Conservation (phyloP, 2,329 filamentous ascomycete species). For the Talaromyces rugulosus region DNA sequence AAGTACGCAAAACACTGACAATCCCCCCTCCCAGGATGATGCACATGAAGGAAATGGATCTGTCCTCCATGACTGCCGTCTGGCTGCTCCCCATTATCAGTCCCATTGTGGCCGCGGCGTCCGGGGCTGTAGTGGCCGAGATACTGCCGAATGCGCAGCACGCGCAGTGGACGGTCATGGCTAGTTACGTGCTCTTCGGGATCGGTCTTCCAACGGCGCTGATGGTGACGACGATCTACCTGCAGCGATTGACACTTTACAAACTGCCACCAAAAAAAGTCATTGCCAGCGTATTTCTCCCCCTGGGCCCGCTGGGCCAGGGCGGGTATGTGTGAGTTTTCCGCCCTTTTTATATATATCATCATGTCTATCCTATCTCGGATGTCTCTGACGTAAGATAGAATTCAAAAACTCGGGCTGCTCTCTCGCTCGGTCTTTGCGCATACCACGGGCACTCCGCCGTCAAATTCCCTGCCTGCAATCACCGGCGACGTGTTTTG, state of each 20-base stretch:
- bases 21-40: constrained; percentile 14
- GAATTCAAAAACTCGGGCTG: constrained; percentile 48
- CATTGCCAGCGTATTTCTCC: constrained; percentile 65
- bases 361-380: too few species aligned
- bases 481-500: constrained; percentile 31
- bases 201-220: constrained; percentile 60
- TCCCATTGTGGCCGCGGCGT: constrained; percentile 61
- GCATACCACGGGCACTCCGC: constrained; percentile 13
- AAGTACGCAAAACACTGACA: constrained; percentile 15
- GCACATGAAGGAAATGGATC: constrained; percentile 39
- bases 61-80: constrained; percentile 61
- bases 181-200: constrained; percentile 68
- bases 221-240: constrained; percentile 64
- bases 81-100: constrained; percentile 66
- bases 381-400: neutral
- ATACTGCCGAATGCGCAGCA: constrained; percentile 53
- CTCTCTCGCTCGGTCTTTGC: constrained; percentile 39
- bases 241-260: constrained; percentile 63
- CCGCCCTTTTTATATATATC: neutral
- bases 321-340: constrained; percentile 53
- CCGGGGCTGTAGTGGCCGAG: constrained; percentile 60
- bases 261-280: constrained; percentile 65
- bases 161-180: constrained; percentile 60
- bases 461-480: constrained; percentile 24
- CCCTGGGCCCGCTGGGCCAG: constrained; percentile 63